These are phyloP conservation scores for Vigna radiata DNA, from an alignment of 306 rosid species.

Conservation along the genomic window DNA sequence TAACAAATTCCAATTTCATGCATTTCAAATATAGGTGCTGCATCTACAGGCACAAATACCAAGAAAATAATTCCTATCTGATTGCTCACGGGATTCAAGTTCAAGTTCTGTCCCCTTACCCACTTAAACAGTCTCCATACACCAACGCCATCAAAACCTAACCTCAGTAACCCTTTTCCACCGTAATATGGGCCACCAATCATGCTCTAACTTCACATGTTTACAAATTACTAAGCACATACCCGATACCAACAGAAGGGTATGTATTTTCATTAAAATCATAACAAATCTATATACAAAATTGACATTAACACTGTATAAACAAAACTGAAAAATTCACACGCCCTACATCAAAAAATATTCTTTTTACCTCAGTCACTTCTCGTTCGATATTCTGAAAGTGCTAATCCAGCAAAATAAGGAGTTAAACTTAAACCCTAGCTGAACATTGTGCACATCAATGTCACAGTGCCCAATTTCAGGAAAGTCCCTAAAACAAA, in stretches of 20 bases:
- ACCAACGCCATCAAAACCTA: neutral
- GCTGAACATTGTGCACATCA: conserved; percentile 16
- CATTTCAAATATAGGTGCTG: neutral
- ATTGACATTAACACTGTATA: too few relatives aligned
- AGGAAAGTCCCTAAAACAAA: neutral
- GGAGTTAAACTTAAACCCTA: conserved; percentile 36
- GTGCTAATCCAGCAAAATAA: neutral
- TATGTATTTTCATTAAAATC: neutral
- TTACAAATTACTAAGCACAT: neutral
- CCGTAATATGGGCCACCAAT: neutral
- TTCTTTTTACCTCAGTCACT: neutral
- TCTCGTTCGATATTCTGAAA: neutral
- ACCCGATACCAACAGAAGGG: neutral
- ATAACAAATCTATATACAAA: neutral
- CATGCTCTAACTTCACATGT: neutral
- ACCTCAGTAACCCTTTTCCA: neutral
- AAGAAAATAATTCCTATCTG: conserved; percentile 12
- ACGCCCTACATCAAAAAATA: neutral
- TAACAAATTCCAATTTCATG: neutral
- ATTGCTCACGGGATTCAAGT: neutral
- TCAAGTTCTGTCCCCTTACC: conserved; percentile 1
- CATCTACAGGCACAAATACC: neutral
- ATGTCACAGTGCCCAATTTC: neutral
- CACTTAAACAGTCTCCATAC: neutral
- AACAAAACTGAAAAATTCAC: neutral